Conservation (phyloP, 768 basidiomycete genomes). For the Russula compacta region DNA sequence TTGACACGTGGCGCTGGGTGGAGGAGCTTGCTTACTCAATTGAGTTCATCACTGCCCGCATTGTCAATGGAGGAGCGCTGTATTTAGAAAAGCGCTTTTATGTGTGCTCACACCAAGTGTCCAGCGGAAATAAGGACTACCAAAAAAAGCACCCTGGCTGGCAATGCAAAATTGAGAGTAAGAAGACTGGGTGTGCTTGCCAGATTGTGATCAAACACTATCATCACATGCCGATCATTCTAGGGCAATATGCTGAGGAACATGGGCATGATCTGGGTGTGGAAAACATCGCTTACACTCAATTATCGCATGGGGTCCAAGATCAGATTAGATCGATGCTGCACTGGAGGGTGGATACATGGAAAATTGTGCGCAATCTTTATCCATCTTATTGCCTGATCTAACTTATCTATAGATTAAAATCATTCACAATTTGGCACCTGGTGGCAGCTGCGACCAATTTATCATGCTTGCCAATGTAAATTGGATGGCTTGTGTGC, state of each 20-base stretch:
- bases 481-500: not conserved
- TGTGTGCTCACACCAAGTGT: not conserved
- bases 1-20: not conserved
- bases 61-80: not conserved
- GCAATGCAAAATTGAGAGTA: not conserved
- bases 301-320: not conserved
- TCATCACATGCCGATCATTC: not conserved
- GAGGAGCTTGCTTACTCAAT: not conserved
- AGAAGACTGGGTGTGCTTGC: not conserved
- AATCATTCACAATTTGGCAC: not conserved
- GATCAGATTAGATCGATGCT: not conserved
- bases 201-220: not conserved
- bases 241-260: not conserved
- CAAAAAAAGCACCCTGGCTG: not conserved
- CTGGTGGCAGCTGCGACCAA: not conserved
- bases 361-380: not conserved
- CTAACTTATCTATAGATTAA: not conserved
- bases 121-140: not conserved
- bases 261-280: not conserved
- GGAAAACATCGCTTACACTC: not conserved
- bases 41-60: no score
- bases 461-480: not conserved
- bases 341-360: not conserved
- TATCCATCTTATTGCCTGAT: not conserved
- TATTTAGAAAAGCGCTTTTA: not conserved